Percentiles rank a stretch among this genome's conserved stretches.
Conservation (phyloP, 2,329 filamentous ascomycete species). For the Colletotrichum trifolii region DNA sequence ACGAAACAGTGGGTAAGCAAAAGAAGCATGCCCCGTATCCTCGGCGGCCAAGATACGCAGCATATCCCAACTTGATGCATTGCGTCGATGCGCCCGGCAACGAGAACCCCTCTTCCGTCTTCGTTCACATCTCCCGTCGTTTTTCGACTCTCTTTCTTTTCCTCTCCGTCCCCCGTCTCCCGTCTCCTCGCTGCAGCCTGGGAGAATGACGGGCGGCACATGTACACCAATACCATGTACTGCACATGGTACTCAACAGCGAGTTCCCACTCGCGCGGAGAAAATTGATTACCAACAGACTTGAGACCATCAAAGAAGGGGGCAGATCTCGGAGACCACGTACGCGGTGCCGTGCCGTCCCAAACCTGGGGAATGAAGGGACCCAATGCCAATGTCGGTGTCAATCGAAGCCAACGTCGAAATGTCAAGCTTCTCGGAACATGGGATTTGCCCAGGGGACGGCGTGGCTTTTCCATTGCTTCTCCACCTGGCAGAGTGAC, state of each 20-base stretch:
- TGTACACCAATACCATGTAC: no score
- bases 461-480: constrained; percentile 1
- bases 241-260: no score
- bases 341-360: neutral
- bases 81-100: constrained; percentile 16
- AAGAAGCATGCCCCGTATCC: neutral
- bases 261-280: no score
- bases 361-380: constrained; percentile 26
- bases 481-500: constrained; percentile 8
- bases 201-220: no score
- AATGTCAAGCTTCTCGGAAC: constrained; percentile 13
- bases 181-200: no score
- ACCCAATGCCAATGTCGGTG: no score
- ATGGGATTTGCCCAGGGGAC: constrained; percentile 23
- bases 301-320: neutral
- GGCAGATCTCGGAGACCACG: constrained; percentile 1
- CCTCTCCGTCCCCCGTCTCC: no score
- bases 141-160: no score
- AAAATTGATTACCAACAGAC: no score
- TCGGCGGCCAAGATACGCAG: constrained; percentile 2
- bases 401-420: neutral
- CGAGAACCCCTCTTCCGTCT: constrained; percentile 1
- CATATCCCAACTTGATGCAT: constrained; percentile 9
- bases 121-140: neutral
- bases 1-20: constrained; percentile 5